Evolutionary conservation across 2,329 filamentous ascomycete genomes (phyloP).

Genomic region (Aspergillus caelatus): DNA sequence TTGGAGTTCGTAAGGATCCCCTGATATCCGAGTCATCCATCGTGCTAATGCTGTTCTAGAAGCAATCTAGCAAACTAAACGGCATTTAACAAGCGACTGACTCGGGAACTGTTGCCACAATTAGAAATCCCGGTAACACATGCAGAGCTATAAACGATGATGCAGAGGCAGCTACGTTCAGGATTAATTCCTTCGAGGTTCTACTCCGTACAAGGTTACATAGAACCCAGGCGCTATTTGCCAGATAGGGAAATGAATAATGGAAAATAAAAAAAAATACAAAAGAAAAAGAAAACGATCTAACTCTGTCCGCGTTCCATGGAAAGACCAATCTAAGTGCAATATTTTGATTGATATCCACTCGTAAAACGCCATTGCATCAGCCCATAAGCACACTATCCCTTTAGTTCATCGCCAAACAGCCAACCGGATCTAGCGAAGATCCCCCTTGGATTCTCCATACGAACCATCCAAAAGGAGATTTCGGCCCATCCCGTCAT

Average conservation of each 20-base stretch:
- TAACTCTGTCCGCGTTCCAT: background rate
- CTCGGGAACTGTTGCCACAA: background rate
- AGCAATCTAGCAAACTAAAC: background rate
- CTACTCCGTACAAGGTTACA: background rate
- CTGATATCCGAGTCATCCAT: background rate
- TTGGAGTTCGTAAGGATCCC: background rate
- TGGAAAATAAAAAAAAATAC: background rate
- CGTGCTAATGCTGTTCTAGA: background rate
- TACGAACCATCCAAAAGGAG: background rate
- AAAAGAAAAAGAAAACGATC: background rate
- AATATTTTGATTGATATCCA: background rate
- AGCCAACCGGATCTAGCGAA: background rate
- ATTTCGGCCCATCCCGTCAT: conserved; percentile 3
- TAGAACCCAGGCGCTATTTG: background rate
- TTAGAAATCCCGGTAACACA: background rate
- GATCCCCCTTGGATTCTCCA: background rate
- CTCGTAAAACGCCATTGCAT: background rate
- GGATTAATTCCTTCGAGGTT: background rate
- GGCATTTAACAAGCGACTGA: background rate
- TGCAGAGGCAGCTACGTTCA: background rate
- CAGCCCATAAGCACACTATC: background rate
- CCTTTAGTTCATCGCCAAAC: background rate
- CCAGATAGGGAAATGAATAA: background rate
- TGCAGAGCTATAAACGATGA: background rate
- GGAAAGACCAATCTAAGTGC: background rate